Percentiles rank a stretch among this genome's conserved stretches.
These are phyloP conservation scores for Rehmannia glutinosa DNA, from an alignment of 257 asterid genomes.

Conservation along the genomic window DNA sequence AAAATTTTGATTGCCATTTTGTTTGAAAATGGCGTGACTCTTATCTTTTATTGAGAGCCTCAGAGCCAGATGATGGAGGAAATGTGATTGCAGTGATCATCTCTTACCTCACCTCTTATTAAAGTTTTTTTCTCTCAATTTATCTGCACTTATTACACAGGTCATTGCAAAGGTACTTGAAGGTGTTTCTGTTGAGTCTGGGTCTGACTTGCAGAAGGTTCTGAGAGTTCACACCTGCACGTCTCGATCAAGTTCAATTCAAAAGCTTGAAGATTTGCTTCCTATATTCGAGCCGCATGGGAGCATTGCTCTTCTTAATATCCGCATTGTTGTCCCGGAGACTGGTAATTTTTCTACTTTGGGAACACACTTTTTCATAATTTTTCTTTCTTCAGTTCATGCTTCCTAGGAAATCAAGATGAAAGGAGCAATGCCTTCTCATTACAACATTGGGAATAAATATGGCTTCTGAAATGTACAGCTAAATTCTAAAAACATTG, in stretches of 20 bases:
- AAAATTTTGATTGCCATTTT: not conserved
- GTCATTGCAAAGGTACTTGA: constrained; percentile 47
- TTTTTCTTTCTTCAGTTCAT: not conserved
- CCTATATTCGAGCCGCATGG: constrained; percentile 68
- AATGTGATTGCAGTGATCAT: not conserved
- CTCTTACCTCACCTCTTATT: not conserved
- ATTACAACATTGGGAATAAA: not conserved
- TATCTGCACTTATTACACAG: constrained; percentile 28
- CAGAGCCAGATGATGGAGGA: not conserved
- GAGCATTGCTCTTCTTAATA: constrained; percentile 65
- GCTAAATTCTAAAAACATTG: not conserved
- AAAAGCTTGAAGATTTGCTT: constrained; percentile 53
- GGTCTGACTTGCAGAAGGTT: constrained; percentile 45
- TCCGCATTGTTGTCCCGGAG: constrained; percentile 75
- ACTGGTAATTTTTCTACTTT: constrained; percentile 38
- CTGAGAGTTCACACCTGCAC: constrained; percentile 42
- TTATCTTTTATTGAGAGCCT: not conserved
- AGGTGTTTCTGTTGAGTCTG: constrained; percentile 57
- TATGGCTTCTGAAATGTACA: not conserved
- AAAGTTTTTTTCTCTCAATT: not conserved
- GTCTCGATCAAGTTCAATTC: constrained; percentile 37
- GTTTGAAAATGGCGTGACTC: not conserved
- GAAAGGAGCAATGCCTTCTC: not conserved
- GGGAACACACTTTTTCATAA: not conserved
- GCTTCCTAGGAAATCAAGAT: not conserved